Conservation (phyloP, 495 filamentous ascomycete species). For the Aspergillus panamensis region DNA sequence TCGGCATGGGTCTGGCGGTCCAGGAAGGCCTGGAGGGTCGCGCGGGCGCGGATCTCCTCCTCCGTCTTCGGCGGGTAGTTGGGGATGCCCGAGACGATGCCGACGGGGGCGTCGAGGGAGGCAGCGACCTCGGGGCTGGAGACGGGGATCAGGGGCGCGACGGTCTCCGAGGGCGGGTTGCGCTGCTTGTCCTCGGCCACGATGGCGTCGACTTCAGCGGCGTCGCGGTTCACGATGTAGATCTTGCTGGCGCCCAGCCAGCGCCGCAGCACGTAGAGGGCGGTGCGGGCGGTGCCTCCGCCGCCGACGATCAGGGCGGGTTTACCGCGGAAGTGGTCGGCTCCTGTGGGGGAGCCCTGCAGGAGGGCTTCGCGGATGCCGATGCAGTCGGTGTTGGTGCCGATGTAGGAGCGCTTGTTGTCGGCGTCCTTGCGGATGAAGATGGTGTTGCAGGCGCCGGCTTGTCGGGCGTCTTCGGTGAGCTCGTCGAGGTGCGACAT, state of each 20-base stretch:
- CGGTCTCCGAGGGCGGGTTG: slow-evolving; percentile 36
- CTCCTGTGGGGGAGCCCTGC: slow-evolving; percentile 47
- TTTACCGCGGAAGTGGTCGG: slow-evolving; percentile 44
- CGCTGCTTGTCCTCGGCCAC: slow-evolving; percentile 46
- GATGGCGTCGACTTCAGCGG: slow-evolving; percentile 58
- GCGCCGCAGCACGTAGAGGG: slow-evolving; percentile 64
- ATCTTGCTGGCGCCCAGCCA: slow-evolving; percentile 61
- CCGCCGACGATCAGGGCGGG: slow-evolving; percentile 63
- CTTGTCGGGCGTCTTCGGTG: slow-evolving; percentile 61
- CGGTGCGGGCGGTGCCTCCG: slow-evolving; percentile 66
- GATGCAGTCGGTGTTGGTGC: slow-evolving; percentile 74
- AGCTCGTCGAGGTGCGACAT: slow-evolving; percentile 64
- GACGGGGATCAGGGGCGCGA: slow-evolving; percentile 52
- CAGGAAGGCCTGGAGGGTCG: slow-evolving; percentile 55
- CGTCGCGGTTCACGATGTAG: slow-evolving; percentile 69
- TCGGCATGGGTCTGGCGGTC: slow-evolving; percentile 20
- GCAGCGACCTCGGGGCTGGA: slow-evolving; percentile 53
- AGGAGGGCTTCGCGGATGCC: slow-evolving; percentile 67
- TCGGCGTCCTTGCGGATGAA: slow-evolving; percentile 51
- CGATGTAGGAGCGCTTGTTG: slow-evolving; percentile 44
- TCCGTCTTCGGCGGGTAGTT: slow-evolving; percentile 62
- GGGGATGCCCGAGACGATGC: slow-evolving; percentile 64
- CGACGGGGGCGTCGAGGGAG: slow-evolving; percentile 52
- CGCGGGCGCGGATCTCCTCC: slow-evolving; percentile 54
- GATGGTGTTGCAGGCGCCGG: slow-evolving; percentile 72